A percentile compares a stretch with the other conserved stretches of the same genome.
Conservation (phyloP, 108 stramenopile genomes). For the Fistulifera solaris region DNA sequence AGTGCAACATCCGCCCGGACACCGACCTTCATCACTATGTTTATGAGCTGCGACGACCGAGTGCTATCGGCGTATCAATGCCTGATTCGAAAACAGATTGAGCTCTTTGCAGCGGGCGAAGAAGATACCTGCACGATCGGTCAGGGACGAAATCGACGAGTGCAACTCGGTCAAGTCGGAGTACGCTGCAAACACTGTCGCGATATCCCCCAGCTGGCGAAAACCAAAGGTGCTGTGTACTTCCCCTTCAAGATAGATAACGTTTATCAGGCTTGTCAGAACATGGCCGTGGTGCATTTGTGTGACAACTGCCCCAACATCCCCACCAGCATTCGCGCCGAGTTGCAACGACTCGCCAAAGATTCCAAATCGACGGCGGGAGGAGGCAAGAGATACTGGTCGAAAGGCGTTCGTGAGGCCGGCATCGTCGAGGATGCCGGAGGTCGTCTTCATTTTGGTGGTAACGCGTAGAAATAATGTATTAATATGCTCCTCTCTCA, state of each 20-base stretch:
- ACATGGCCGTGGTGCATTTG: constrained; percentile 17
- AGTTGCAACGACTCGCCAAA: constrained; percentile 5
- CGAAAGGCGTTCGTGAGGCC: constrained; percentile 8
- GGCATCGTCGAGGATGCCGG: constrained; percentile 8
- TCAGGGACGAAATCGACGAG: constrained; percentile 33
- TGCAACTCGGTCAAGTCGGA: constrained; percentile 39
- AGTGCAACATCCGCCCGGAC: not conserved
- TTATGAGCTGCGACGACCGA: constrained; percentile 32
- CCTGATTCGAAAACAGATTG: constrained; percentile 48
- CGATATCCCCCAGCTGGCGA: constrained; percentile 9
- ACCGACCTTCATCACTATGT: not conserved
- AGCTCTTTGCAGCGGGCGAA: constrained; percentile 37
- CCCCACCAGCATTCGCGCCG: not conserved
- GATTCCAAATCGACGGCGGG: constrained; percentile 12
- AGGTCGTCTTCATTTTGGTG: too few relatives aligned
- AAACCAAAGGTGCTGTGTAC: constrained; percentile 34
- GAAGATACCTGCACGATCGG: not conserved
- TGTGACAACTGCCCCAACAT: constrained; percentile 20
- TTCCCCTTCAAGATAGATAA: constrained; percentile 30
- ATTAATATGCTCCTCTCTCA: too few relatives aligned
- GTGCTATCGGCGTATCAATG: constrained; percentile 45
- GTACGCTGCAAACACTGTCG: constrained; percentile 43
- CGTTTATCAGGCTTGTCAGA: constrained; percentile 20
- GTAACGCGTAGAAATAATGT: too few relatives aligned
- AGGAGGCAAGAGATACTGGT: constrained; percentile 29